These are phyloP conservation scores for Cystofilobasidium macerans DNA, from an alignment of 768 basidiomycete genomes.

Conservation along the genomic window DNA sequence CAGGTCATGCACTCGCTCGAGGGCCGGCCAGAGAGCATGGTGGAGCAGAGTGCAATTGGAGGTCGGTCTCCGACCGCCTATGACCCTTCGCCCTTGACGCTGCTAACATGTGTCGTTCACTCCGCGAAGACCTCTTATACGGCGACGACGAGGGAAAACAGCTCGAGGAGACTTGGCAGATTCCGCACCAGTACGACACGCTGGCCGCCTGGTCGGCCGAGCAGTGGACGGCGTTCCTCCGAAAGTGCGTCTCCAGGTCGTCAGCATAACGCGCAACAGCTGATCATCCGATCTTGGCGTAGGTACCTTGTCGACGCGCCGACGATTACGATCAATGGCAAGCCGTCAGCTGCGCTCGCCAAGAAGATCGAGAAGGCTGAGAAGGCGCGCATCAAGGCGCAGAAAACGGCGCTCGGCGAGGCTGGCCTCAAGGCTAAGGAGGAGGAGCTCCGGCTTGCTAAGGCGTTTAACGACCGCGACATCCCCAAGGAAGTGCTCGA, in stretches of 20 bases:
- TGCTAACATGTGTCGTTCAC: conserved; percentile 24
- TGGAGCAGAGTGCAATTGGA: conserved; percentile 59
- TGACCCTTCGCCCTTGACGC: conserved; percentile 29
- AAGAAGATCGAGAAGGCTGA: conserved; percentile 70
- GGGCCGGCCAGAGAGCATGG: conserved; percentile 43
- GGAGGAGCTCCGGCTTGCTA: conserved; percentile 63
- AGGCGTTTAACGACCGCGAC: conserved; percentile 68
- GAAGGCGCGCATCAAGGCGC: conserved; percentile 59
- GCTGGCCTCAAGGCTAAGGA: conserved; percentile 65
- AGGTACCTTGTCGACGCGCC: conserved; percentile 72
- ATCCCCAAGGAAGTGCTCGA: conserved; percentile 73
- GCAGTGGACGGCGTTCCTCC: conserved; percentile 66
- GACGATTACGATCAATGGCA: conserved; percentile 67
- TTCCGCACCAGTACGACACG: conserved; percentile 58
- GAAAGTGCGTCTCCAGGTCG: conserved; percentile 47
- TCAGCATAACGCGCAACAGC: not conserved
- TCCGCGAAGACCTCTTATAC: conserved; percentile 81
- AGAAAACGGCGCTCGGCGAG: conserved; percentile 60
- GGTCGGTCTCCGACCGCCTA: not conserved
- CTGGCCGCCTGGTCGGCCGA: conserved; percentile 60
- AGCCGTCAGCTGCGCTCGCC: conserved; percentile 73
- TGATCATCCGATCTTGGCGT: not conserved
- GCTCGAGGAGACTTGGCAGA: conserved; percentile 59
- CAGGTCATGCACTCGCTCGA: conserved; percentile 42
- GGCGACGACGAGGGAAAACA: conserved; percentile 72